Evolutionary conservation across 1,139 yeast species (phyloP).

Genomic region (Nakaseomyces sp.): DNA sequence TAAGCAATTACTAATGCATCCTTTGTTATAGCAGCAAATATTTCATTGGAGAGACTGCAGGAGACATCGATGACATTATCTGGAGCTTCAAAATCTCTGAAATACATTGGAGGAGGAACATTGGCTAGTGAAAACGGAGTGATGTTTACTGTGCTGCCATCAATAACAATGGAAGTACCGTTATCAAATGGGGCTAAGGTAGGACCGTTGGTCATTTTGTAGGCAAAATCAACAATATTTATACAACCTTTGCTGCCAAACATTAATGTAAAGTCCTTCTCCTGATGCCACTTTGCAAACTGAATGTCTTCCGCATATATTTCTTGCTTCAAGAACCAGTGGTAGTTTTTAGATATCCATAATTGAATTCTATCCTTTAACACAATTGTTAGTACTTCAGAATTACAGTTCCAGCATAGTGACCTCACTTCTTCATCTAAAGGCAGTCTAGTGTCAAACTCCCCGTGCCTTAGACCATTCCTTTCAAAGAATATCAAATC

Average conservation of each 20-base stretch:
- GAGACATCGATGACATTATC: conserved; percentile 56
- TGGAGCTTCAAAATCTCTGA: conserved; percentile 51
- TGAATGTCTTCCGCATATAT: conserved; percentile 37
- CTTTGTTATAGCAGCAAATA: conserved; percentile 50
- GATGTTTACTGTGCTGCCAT: conserved; percentile 61
- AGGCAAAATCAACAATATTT: conserved; percentile 62
- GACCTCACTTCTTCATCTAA: conserved; percentile 40
- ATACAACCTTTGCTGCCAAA: conserved; percentile 46
- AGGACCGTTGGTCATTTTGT: conserved; percentile 60
- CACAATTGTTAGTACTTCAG: conserved; percentile 69
- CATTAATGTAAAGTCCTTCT: conserved; percentile 69
- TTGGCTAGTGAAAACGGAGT: conserved; percentile 82
- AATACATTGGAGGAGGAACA: conserved; percentile 92
- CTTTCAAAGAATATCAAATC: conserved; percentile 76
- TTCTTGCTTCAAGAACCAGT: conserved; percentile 90
- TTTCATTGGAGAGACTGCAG: conserved; percentile 50
- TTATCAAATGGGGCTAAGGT: conserved; percentile 56
- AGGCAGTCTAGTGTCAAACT: conserved; percentile 62
- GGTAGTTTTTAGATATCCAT: conserved; percentile 90
- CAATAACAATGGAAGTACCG: conserved; percentile 75
- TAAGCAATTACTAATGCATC: conserved; percentile 36
- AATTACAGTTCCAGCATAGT: conserved; percentile 73
- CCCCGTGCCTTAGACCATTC: conserved; percentile 89
- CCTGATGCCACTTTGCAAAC: conserved; percentile 78
- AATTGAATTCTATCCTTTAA: conserved; percentile 56